Conservation (phyloP, 2,329 filamentous ascomycete species). For the Fusarium papillatum region DNA sequence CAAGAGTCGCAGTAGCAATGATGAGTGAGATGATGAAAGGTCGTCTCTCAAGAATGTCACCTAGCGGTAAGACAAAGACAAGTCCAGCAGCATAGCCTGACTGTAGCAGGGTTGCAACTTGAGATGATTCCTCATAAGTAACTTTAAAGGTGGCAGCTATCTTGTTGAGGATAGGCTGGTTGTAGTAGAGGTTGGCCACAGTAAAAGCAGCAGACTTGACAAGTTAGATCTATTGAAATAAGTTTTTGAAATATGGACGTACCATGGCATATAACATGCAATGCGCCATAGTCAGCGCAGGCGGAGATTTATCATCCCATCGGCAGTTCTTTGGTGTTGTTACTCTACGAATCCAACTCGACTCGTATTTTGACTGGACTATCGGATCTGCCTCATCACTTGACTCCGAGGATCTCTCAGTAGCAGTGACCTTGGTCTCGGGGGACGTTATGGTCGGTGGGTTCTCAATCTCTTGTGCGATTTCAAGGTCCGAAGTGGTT, state of each 20-base stretch:
- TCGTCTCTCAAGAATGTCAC: slow-evolving; percentile 76
- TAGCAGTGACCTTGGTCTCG: neutral
- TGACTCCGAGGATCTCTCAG: slow-evolving; percentile 17
- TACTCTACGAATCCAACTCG: slow-evolving; percentile 35
- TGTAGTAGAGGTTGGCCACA: slow-evolving; percentile 87
- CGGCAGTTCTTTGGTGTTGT: slow-evolving; percentile 74
- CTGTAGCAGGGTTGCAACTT: slow-evolving; percentile 82
- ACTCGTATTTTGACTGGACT: slow-evolving; percentile 36
- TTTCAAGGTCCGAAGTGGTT: neutral
- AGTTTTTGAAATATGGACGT: slow-evolving; percentile 25
- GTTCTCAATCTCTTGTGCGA: slow-evolving; percentile 11
- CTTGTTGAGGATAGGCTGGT: slow-evolving; percentile 83
- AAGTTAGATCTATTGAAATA: neutral
- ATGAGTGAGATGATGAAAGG: slow-evolving; percentile 78
- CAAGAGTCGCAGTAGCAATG: slow-evolving; percentile 76
- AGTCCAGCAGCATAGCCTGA: slow-evolving; percentile 83
- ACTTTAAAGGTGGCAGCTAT: slow-evolving; percentile 80
- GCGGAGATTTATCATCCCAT: slow-evolving; percentile 76
- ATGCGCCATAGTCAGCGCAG: slow-evolving; percentile 75
- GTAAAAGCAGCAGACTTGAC: slow-evolving; percentile 71
- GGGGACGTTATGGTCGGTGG: neutral
- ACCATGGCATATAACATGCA: slow-evolving; percentile 80
- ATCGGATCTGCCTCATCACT: slow-evolving; percentile 24
- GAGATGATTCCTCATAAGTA: slow-evolving; percentile 74
- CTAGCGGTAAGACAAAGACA: slow-evolving; percentile 81